These are phyloP conservation scores for Halocafeteria seosinensis DNA, from an alignment of 108 stramenopile species.

Conservation along the genomic window DNA sequence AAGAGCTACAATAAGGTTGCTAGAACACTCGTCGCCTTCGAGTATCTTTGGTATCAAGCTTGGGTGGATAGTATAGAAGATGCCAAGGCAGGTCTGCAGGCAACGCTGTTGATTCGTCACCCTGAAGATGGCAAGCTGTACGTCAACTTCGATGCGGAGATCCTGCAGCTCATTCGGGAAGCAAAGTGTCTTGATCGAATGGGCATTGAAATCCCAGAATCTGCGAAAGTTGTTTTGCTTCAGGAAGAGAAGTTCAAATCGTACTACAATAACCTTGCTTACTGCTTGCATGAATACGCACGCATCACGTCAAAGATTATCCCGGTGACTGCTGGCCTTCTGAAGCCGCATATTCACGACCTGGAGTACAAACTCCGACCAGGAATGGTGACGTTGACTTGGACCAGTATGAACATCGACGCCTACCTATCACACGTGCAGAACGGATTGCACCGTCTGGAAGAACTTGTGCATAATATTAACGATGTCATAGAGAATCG, in stretches of 20 bases:
- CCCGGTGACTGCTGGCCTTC: conserved; percentile 53
- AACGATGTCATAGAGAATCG: conserved; percentile 75
- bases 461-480: conserved; percentile 60
- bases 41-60: conserved; percentile 76
- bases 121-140: conserved; percentile 67
- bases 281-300: conserved; percentile 65
- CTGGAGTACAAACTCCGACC: conserved; percentile 75
- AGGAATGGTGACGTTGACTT: conserved; percentile 73
- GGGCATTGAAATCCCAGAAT: conserved; percentile 66
- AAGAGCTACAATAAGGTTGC: conserved; percentile 81
- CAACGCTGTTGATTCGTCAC: conserved; percentile 70
- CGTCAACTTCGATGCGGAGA: conserved; percentile 73
- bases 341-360: conserved; percentile 63
- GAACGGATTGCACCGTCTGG: conserved; percentile 50
- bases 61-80: conserved; percentile 65
- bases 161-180: conserved; percentile 70
- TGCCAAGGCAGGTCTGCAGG: conserved; percentile 72
- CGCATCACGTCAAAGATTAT: conserved; percentile 57
- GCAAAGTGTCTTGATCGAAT: conserved; percentile 69
- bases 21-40: conserved; percentile 62
- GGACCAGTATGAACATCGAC: conserved; percentile 82
- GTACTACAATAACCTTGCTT: conserved; percentile 59
- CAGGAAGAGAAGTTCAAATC: conserved; percentile 72
- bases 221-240: conserved; percentile 61
- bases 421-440: conserved; percentile 56